These are phyloP conservation scores for Candida broadrunensis DNA, from an alignment of 805 yeast genomes.

Conservation along the genomic window DNA sequence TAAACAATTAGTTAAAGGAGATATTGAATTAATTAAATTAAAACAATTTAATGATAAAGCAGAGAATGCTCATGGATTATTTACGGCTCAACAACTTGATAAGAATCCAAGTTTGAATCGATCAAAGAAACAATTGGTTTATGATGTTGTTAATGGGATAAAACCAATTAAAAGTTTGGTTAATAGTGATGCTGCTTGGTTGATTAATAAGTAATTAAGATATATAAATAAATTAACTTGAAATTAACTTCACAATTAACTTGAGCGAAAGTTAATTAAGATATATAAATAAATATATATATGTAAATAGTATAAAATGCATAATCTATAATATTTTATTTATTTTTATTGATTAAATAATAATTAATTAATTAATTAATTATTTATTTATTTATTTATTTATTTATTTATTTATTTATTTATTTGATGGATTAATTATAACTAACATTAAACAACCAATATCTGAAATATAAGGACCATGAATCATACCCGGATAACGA, in stretches of 20 bases:
- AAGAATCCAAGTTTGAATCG: slow-evolving; percentile 26
- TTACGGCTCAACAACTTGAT: slow-evolving; percentile 9
- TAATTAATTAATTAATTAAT: no score
- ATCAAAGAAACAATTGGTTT: slow-evolving; percentile 25
- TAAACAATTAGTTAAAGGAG: slow-evolving; percentile 31
- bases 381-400: no score
- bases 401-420: no score
- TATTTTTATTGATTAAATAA: no score
- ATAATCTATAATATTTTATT: no score
- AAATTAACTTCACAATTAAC: no score
- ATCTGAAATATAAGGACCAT: neutral
- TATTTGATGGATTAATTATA: no score
- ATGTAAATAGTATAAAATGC: no score
- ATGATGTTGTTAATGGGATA: slow-evolving; percentile 28
- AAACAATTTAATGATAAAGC: slow-evolving; percentile 5
- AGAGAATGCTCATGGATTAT: neutral
- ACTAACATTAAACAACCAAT: neutral
- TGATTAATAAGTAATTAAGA: slow-evolving; percentile 1
- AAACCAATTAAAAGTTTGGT: slow-evolving; percentile 10
- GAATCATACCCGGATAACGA: neutral
- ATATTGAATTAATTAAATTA: slow-evolving; percentile 13
- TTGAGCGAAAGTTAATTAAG: no score
- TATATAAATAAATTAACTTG: no score
- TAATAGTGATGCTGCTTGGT: slow-evolving; percentile 15
- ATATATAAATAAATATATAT: no score